Base-by-base conservation (phyloP, 2,329 filamentous ascomycete genomes). In the Fusarium veterinarium region DNA sequence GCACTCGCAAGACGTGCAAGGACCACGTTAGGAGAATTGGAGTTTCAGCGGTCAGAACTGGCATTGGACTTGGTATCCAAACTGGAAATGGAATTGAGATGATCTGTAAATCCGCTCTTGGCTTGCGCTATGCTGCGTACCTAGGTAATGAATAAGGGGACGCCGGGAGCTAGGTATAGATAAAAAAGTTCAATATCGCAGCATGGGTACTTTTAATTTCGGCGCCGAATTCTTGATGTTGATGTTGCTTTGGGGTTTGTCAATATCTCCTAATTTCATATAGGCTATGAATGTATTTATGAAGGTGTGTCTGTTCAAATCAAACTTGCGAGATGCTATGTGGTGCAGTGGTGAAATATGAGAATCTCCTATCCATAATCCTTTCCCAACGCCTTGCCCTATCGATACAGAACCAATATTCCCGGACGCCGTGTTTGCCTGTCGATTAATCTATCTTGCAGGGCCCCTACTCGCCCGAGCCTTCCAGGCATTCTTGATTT, bases 401-500 rank as follows among this genome's bases (percentile, higher is more conserved):
- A 61, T 64, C 72, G 62, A 67, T 66, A 51, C 70, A 71, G 69
- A 55, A 71, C 45, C 30, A 64, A 55, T 38, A 62, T 57, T 38
- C 59, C 48, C 51, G 52, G 67, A 76, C 58, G 68, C 72, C 74
- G 55, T 68, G n/a, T 45, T 59, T 41, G 19, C 40, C 30, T 41
- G 37, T 76, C 45, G 40, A 33, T n/a, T 88, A 85, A 82, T 97
- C 94, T 56, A 75, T 46, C 70, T 72, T 30, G 71, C 42, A n/a
- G 57, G 23, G 28, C 53, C 45, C 42, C 58, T 58, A 20, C 58
- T 68, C 16, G 69, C 64, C 33, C 72, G 68, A 61, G 88, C 85
- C 83, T 97, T 97, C 91, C 95, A 97, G 19, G 90, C 91, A 35
- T 91, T 89, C 74, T 93, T 91, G 75, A 98, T 95, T n/a, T 83